Evolutionary conservation across 164 flowering plant genomes (phyloP).

Genomic region (Berberis vulgaris): DNA sequence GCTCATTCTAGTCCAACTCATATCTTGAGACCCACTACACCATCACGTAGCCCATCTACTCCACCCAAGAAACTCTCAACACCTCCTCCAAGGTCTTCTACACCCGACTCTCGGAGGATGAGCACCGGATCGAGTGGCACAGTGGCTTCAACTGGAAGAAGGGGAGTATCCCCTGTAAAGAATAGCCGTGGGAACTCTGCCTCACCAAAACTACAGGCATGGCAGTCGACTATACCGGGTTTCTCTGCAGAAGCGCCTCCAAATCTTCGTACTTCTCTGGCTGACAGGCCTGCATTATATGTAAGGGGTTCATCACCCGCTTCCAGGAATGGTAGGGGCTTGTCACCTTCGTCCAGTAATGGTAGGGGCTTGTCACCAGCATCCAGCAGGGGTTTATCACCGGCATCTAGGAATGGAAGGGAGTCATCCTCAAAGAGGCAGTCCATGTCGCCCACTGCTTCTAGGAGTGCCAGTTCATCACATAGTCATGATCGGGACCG

Average conservation of each 20-base stretch:
- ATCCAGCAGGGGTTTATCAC: constrained; percentile 77
- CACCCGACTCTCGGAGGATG: constrained; percentile 63
- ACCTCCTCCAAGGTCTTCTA: constrained; percentile 55
- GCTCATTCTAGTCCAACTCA: constrained; percentile 60
- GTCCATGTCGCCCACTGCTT: constrained; percentile 87
- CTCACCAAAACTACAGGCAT: constrained; percentile 77
- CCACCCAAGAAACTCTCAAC: constrained; percentile 59
- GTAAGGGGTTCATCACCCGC: constrained; percentile 95
- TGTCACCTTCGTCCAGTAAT: constrained; percentile 73
- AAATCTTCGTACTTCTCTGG: constrained; percentile 87
- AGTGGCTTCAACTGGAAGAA: constrained; percentile 34
- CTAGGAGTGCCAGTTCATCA: constrained; percentile 74
- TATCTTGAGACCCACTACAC: constrained; percentile 32
- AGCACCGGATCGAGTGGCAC: constrained; percentile 55
- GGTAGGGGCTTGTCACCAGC: constrained; percentile 34
- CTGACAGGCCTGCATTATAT: constrained; percentile 80
- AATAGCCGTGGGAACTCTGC: constrained; percentile 71
- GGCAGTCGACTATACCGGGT: constrained; percentile 88
- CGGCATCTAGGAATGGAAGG: constrained; percentile 77
- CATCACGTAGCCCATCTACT: constrained; percentile 65
- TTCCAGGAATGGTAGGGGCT: constrained; percentile 65
- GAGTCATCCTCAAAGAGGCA: constrained; percentile 49
- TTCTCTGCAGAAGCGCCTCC: constrained; percentile 91
- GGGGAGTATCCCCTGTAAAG: constrained; percentile 69
- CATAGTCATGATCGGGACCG: constrained; percentile 68